Evolutionary conservation across 768 basidiomycete genomes (phyloP).

Genomic region (Serendipita sp.): DNA sequence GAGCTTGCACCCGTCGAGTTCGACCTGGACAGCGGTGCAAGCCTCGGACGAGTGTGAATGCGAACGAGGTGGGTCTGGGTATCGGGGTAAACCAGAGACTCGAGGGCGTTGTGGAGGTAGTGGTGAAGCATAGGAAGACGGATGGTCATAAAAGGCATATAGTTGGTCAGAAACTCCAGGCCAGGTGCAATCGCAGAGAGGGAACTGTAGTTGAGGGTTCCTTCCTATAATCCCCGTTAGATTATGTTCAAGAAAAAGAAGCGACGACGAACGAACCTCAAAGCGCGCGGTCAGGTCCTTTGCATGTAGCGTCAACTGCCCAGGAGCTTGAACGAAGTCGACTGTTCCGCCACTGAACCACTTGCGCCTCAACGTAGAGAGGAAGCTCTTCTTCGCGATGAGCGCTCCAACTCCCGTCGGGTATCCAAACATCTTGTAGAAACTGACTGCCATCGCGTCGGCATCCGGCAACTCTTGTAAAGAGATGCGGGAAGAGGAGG

Average conservation of each 20-base stretch:
- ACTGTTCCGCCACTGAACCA: slow-evolving; percentile 83
- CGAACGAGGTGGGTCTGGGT: slow-evolving; percentile 46
- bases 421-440: slow-evolving; percentile 86
- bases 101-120: slow-evolving; percentile 43
- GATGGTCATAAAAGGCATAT: slow-evolving; percentile 63
- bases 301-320: slow-evolving; percentile 46
- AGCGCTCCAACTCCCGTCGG: slow-evolving; percentile 75
- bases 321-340: slow-evolving; percentile 71
- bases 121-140: slow-evolving; percentile 56
- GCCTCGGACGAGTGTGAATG: slow-evolving; percentile 21
- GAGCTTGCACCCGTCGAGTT: neutral
- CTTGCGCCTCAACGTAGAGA: slow-evolving; percentile 43
- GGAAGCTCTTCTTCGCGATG: slow-evolving; percentile 54
- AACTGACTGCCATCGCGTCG: slow-evolving; percentile 70
- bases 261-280: slow-evolving; percentile 36
- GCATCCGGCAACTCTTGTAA: slow-evolving; percentile 44
- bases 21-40: neutral
- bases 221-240: slow-evolving; percentile 36
- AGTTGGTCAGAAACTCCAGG: slow-evolving; percentile 59
- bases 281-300: slow-evolving; percentile 53
- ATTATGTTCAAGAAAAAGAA: neutral
- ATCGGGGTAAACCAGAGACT: slow-evolving; percentile 43
- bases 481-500: slow-evolving; percentile 53
- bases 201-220: slow-evolving; percentile 68
- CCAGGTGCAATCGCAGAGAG: slow-evolving; percentile 66